Evolutionary conservation across 169 alveolate species (phyloP), one percentile per base, ranked within the genome.

Genomic region (Plasmodium knowlesi): DNA sequence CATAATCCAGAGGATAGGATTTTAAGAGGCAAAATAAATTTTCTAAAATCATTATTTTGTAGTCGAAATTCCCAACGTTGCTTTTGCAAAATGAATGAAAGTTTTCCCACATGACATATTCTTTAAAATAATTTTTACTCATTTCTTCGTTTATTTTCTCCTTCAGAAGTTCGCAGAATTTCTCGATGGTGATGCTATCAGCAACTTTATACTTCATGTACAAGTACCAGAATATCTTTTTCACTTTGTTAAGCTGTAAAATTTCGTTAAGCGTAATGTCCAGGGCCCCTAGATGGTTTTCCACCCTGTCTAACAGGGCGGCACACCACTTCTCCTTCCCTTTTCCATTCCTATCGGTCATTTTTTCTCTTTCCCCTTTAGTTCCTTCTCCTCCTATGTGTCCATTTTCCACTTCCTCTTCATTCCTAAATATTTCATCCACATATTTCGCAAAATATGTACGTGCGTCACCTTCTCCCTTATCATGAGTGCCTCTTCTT

Each of bases 1-100:
- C 95, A 81, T 91, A 91, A 91, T 91, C 84, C 43, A 91, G 30
- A 5, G 95, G 95, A 61, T 91, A 91, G 3, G 95, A 81, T 70
- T 91, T 91, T 78, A 91, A 50, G 54, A 91, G 84, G 84, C 25
- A 46, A 91, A 91, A 91, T 28, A 91, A 82, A 46, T 37, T 82
- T 91, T 82, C 85, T 37, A 91, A 71, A 76, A 82, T 39, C 25
- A 71, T 14, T 37, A 82, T 91, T 53, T 91, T 91, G n/a, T 91
- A 30, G 3, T 82, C 92, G 74, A 81, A 91, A 1, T 50, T 82
- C 6, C 53, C 85, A 46, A 78, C 73, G 57, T 81, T 91, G 2
- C 8, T 16, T 81, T 28, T 41, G 83, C 70, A 81, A 71, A 46
- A 82, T 41, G 72, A 30, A 39, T 81, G 74, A 57, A 91, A 91